These are phyloP conservation scores for Diaporthe sp. DNA, from an alignment of 2,329 filamentous ascomycete species.

Conservation along the genomic window DNA sequence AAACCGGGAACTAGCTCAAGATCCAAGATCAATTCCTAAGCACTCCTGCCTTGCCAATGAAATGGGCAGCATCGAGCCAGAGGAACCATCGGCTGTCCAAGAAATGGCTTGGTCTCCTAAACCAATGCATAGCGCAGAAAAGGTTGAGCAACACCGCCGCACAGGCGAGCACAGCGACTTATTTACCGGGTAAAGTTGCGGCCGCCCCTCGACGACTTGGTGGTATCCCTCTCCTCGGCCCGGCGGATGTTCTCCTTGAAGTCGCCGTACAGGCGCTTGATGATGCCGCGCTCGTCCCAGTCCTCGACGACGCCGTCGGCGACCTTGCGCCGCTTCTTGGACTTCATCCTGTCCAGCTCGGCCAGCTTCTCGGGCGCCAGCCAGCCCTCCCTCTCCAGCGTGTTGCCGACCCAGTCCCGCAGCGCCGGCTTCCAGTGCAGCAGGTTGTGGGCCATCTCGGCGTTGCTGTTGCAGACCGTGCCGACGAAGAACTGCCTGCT, in stretches of 20 bases:
- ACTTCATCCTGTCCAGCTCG: slow-evolving; percentile 72
- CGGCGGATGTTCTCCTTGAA: slow-evolving; percentile 75
- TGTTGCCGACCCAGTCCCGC: slow-evolving; percentile 78
- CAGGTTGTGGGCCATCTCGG: slow-evolving; percentile 78
- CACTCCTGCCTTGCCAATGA: background rate
- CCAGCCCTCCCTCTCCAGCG: slow-evolving; percentile 71
- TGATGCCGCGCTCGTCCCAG: slow-evolving; percentile 72
- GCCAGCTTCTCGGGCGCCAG: slow-evolving; percentile 70
- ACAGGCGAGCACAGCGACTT: background rate
- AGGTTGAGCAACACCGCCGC: background rate
- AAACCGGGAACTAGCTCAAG: background rate
- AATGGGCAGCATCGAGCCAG: background rate
- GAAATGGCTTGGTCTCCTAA: background rate
- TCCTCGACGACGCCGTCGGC: slow-evolving; percentile 74
- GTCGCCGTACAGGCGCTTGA: slow-evolving; percentile 73
- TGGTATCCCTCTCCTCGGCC: slow-evolving; percentile 64
- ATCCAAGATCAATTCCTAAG: no score
- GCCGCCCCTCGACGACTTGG: slow-evolving; percentile 38
- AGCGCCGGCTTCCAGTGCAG: slow-evolving; percentile 83
- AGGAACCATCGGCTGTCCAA: background rate
- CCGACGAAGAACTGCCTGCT: slow-evolving; percentile 59
- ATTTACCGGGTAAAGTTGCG: slow-evolving; percentile 38
- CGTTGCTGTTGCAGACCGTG: slow-evolving; percentile 61
- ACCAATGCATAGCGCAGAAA: background rate
- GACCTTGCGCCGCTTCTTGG: slow-evolving; percentile 69